phyloP scores from a whole-genome alignment of 371 early-diverging fungal species.

The Sporodiniella umbellata region DNA sequence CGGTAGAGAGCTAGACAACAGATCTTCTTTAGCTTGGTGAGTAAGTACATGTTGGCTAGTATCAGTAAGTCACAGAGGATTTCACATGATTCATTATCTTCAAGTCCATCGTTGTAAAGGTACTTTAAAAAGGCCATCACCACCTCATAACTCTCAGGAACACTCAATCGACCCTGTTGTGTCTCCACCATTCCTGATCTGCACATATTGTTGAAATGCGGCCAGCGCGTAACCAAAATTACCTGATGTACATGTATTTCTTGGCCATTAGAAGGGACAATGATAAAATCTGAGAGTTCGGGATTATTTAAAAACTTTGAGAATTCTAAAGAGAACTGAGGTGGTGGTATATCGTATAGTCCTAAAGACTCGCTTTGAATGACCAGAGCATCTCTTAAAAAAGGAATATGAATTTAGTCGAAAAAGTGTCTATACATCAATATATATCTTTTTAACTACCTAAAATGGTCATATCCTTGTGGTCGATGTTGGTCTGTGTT shows the following conservation, averaged over 20 bases:
- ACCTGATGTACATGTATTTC: conserved; percentile 63
- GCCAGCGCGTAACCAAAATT: conserved; percentile 69
- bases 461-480: conserved; percentile 61
- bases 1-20: conserved; percentile 52
- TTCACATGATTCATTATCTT: conserved; percentile 40
- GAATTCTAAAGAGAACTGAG: conserved; percentile 41
- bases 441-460: conserved; percentile 28
- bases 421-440: too few species aligned
- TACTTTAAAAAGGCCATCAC: conserved; percentile 60
- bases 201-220: conserved; percentile 64
- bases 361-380: conserved; percentile 60
- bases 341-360: conserved; percentile 46
- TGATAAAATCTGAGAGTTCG: conserved; percentile 62
- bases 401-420: too few species aligned
- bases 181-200: conserved; percentile 69
- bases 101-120: conserved; percentile 65
- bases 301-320: conserved; percentile 52
- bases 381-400: conserved; percentile 52
- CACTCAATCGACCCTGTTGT: conserved; percentile 46
- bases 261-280: conserved; percentile 44
- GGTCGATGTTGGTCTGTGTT: conserved; percentile 55
- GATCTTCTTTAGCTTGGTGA: conserved; percentile 58
- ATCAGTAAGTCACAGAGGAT: conserved; percentile 57
- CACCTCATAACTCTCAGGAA: conserved; percentile 59
- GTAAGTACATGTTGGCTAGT: conserved; percentile 62